Base-by-base conservation (phyloP, 2,329 filamentous ascomycete species). In the Trichophyton equinum region DNA sequence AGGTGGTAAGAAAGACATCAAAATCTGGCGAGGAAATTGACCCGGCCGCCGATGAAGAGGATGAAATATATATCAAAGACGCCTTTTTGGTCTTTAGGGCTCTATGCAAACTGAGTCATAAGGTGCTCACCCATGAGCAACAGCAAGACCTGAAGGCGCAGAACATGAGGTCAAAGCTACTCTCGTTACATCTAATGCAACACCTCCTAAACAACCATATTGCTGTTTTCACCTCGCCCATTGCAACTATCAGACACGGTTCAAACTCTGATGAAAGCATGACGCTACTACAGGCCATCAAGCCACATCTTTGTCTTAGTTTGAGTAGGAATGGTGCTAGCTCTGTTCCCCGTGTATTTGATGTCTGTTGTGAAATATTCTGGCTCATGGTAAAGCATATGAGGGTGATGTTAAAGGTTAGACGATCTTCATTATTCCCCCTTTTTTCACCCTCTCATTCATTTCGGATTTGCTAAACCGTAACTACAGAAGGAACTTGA, bases 51-150 rank as follows among this genome's bases (percentile, higher is more conserved):
- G 82, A 85, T 62, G 82, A 84, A 62, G 91, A 96, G 71, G 94
- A 99, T 69, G 94, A 99, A 71, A 89, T 97, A 20, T 97, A 95
- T 71, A 91, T 97, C 68, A 89, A 94, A 67, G 94, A 99, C 75
- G 91, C 94, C 8, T 99, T 97, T 73, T 82, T 99, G 22, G 91
- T 99, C 53, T 97, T 99, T 77, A 84, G 94, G 36, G 96, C 94
- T 2, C 94, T 99, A 77, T 99, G 95, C 80, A 96, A 96, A 74
- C 79, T 99, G 53, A 96, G 92, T 62, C 96, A 92, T 64, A 99
- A 99, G 73, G 79, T 91, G 46, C 79, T 99, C 27, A 85, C 89
- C 7, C 85, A 91, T 1, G 94, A 99, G 64, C 91, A 97, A 73
- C 85, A 96, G 20, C 91, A 92, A 69, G 94, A 99, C 69, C 77